These are phyloP conservation scores for Colletotrichum chlorophyti DNA, from an alignment of 2,329 filamentous ascomycete species.

Conservation along the genomic window DNA sequence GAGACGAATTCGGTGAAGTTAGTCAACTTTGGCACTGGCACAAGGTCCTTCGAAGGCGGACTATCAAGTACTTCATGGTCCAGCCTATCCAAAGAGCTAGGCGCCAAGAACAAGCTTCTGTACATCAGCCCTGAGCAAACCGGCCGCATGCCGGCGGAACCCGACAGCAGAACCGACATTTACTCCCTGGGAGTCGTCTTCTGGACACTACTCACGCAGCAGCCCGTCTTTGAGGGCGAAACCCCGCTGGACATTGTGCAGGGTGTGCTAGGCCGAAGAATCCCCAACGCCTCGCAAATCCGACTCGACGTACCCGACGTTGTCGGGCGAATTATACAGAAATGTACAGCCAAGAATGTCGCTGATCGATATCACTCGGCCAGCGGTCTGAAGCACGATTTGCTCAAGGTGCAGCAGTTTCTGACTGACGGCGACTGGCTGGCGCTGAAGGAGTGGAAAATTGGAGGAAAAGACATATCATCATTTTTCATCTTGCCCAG, in stretches of 20 bases:
- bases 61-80: slow-evolving; percentile 88
- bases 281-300: slow-evolving; percentile 78
- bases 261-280: slow-evolving; percentile 79
- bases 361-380: slow-evolving; percentile 89
- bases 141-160: slow-evolving; percentile 89
- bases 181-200: slow-evolving; percentile 91
- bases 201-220: slow-evolving; percentile 83
- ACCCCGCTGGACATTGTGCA: slow-evolving; percentile 91
- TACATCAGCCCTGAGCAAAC: slow-evolving; percentile 97
- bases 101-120: slow-evolving; percentile 86
- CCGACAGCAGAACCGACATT: slow-evolving; percentile 90
- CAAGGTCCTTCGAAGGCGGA: slow-evolving; percentile 89
- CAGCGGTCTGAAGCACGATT: slow-evolving; percentile 83
- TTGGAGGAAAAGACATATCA: slow-evolving; percentile 86
- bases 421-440: slow-evolving; percentile 77
- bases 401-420: slow-evolving; percentile 76
- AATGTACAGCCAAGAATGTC: slow-evolving; percentile 89
- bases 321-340: slow-evolving; percentile 83
- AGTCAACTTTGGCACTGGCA: slow-evolving; percentile 84
- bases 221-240: slow-evolving; percentile 79
- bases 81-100: slow-evolving; percentile 79
- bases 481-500: slow-evolving; percentile 90
- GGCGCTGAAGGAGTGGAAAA: slow-evolving; percentile 75
- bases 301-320: slow-evolving; percentile 86
- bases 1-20: slow-evolving; percentile 77